Evolutionary conservation across 2,329 filamentous ascomycete genomes (phyloP), one percentile per base, ranked within the genome.

Genomic region (Colletotrichum sp.): DNA sequence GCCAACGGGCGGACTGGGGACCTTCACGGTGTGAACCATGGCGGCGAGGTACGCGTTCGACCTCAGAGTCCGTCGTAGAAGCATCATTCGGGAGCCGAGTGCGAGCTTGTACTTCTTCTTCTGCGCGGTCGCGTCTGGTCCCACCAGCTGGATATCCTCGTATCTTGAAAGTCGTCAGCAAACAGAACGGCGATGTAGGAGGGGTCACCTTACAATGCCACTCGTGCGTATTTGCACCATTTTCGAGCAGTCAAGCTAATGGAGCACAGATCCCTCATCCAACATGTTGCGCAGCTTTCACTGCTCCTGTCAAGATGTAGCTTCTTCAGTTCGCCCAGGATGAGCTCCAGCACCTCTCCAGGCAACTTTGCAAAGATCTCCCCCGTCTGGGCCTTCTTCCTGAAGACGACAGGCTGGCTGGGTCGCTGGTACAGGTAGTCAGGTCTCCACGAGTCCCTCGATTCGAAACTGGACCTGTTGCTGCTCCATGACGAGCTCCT

Each of bases 211-310:
- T 82, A 91, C 85, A 92, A 79, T 16, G 87, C 86, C 24, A 82
- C 81, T 24, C 87, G 85, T 8, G 89, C 89, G 54, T 85, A 86
- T 75, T 86, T 86, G 77, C 87, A 83, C 83, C 89, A 88, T 77
- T 88, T 90, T 74, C 85, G 86, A 18, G 86, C 88, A 47, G 85
- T 84, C 13, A 90, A 70, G 13, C 87, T 85, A 54, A 92, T 79
- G 55, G 86, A 86, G 76, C 87, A 89, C 34, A 88, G 81, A 77
- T 93, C 90, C 63, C 91, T 86, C 89, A 91, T 91, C 88, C 89
- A 92, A 80, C 91, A 93, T 21, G 91, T 92, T 18, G 90, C 86
- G 78, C 91, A 93, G 80, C 90, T 91, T 38, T 82, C 81, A 75
- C 86, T 88, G 4, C 82, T 82, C 16, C 81, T 78, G 8, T 80